Conservation (phyloP, 2,329 filamentous ascomycete species). For the Chalaropsis thielavioides region DNA sequence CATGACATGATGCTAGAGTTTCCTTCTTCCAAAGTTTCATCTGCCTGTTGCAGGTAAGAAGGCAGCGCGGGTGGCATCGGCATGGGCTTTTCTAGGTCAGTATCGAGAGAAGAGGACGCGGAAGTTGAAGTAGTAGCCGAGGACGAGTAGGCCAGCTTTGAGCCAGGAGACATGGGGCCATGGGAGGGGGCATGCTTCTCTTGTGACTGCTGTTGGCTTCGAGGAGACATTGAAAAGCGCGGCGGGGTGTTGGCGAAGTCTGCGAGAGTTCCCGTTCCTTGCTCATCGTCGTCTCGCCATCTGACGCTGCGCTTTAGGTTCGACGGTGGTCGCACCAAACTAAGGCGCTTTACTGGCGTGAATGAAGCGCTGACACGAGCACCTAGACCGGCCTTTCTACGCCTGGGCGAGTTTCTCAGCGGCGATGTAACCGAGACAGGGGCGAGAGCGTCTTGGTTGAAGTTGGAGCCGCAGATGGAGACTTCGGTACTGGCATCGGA, state of each 20-base stretch:
- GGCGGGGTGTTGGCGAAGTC: conserved; percentile 81
- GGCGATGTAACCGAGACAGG: conserved; percentile 35
- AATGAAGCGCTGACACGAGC: conserved; percentile 60
- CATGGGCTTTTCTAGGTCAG: conserved; percentile 16
- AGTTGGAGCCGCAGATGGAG: conserved; percentile 21
- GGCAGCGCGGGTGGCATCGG: conserved; percentile 10
- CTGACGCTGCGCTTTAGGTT: conserved; percentile 63
- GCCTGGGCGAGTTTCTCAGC: conserved; percentile 63
- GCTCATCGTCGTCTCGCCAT: conserved; percentile 84
- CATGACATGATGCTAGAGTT: conserved; percentile 15
- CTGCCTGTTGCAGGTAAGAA: conserved; percentile 11
- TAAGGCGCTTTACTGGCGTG: conserved; percentile 57
- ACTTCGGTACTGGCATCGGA: conserved; percentile 12
- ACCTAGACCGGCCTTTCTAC: conserved; percentile 50
- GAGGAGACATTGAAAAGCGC: conserved; percentile 15
- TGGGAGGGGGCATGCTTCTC: conserved; percentile 21
- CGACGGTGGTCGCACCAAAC: conserved; percentile 23
- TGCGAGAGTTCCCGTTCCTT: conserved; percentile 67
- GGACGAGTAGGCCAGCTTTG: neutral
- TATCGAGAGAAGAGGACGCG: conserved; percentile 27
- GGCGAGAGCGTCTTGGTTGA: conserved; percentile 19
- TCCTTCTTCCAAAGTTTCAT: conserved; percentile 10
- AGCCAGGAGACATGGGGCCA: conserved; percentile 2
- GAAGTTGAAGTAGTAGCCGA: neutral
- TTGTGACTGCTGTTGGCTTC: conserved; percentile 37